Conservation (phyloP, 176 grass and related monocot genomes). For the Ananas comosus region DNA sequence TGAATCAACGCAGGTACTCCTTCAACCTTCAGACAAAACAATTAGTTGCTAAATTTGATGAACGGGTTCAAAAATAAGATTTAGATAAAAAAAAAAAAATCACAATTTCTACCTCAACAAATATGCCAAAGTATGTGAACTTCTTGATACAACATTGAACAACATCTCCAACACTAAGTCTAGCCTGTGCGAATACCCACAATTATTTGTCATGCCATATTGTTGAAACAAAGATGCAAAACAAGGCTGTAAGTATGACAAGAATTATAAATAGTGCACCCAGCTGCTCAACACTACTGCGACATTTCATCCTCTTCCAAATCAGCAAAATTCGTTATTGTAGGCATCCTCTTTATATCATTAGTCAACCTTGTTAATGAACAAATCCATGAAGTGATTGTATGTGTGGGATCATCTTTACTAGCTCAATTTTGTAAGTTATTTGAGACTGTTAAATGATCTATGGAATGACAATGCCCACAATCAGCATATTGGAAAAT, state of each 20-base stretch:
- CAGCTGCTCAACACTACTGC: too few species aligned
- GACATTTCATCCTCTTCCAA: not conserved
- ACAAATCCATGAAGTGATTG: too few species aligned
- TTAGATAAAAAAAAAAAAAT: not conserved
- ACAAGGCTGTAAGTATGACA: not conserved
- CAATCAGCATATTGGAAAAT: too few species aligned
- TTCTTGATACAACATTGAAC: constrained; percentile 61
- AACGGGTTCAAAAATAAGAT: constrained; percentile 8
- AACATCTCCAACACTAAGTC: constrained; percentile 76
- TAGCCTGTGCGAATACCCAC: constrained; percentile 53
- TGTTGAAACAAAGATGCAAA: not conserved
- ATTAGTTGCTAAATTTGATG: constrained; percentile 18
- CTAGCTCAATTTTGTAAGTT: too few species aligned
- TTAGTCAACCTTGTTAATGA: too few species aligned
- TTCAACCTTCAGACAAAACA: constrained; percentile 61
- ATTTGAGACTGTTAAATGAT: too few species aligned
- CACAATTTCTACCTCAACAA: constrained; percentile 56
- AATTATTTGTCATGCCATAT: not conserved
- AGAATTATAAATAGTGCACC: too few species aligned
- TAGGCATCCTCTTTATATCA: too few species aligned
- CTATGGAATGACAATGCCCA: too few species aligned
- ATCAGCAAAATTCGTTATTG: not conserved
- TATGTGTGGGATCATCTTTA: too few species aligned
- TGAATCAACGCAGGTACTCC: constrained; percentile 79
- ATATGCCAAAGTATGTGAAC: constrained; percentile 96